Base-by-base conservation (phyloP, 495 filamentous ascomycete species). In the Annulohypoxylon maeteangense region DNA sequence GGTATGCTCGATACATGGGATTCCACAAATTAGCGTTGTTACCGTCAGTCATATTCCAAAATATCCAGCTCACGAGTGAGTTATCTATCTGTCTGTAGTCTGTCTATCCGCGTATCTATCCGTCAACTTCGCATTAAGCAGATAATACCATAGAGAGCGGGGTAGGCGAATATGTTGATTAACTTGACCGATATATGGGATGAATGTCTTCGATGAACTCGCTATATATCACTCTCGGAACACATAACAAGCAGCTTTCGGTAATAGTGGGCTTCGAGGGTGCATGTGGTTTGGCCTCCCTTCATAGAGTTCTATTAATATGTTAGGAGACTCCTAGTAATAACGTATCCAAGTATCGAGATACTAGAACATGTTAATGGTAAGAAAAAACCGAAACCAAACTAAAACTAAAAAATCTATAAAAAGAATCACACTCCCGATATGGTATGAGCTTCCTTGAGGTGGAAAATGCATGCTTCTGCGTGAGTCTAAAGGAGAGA, bases 81-180 rank as follows among this genome's bases (percentile, higher is more conserved):
- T 23, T 54, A 31, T 44, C 48, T 53, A 27, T 18, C 38, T 23
- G 53, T 48, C 50, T 50, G 65, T 66, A n/a, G n/a, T n/a, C n/a
- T n/a, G n/a, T n/a, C n/a, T n/a, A n/a, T n/a, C n/a, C n/a, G n/a
- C n/a, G n/a, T n/a, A n/a, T n/a, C 38, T 23, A 57, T 48, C 50
- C 56, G 65, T 66, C 65, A 73, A 62, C 61, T 69, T 45, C 54
- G 70, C 56, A 73, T 61, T 62, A 62, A 56, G 62, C 31, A 65
- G 48, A 68, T 44, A 54, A 68, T 57, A 38, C 16, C 38, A 65
- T 62, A 58, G 56, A 68, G 60, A 62, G 70, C 57, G 70, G 70
- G 70, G 70, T 69, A 73, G 36, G 50, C 10, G 51, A 47, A 34
- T 48, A 22, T 36, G 32, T 40, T 62, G 5, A 44, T 45, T 42